phyloP scores from a whole-genome alignment of 345 rosid genomes.

The Heritiera littoralis region DNA sequence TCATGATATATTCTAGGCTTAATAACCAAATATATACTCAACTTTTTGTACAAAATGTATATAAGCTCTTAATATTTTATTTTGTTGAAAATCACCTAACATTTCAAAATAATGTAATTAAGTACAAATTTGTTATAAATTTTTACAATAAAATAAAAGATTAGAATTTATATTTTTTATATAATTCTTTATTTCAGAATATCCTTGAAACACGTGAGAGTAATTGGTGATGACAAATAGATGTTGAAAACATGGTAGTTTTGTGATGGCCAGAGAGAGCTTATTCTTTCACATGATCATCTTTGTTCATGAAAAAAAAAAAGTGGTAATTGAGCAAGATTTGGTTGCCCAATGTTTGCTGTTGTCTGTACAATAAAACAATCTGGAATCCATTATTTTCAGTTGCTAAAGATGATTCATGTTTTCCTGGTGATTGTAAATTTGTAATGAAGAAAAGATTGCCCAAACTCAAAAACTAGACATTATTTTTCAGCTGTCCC shows the following conservation, averaged over 20 bases:
- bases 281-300: neutral
- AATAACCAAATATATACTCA: too few species aligned
- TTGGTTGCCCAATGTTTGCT: neutral
- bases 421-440: conserved; percentile 25
- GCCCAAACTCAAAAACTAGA: conserved; percentile 29
- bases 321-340: neutral
- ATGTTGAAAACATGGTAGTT: neutral
- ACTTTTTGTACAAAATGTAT: too few species aligned
- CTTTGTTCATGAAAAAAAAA: neutral
- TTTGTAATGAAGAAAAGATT: conserved; percentile 28
- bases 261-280: neutral
- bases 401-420: conserved; percentile 22
- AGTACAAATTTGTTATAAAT: too few species aligned
- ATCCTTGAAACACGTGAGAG: neutral
- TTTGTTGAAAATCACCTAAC: too few species aligned
- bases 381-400: neutral
- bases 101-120: too few species aligned
- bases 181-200: neutral
- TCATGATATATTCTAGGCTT: too few species aligned
- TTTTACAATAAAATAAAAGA: conserved; percentile 44
- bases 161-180: conserved; percentile 24
- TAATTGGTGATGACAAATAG: neutral
- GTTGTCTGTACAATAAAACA: neutral
- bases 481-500: conserved; percentile 70
- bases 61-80: too few species aligned